A percentile compares a stretch with the other conserved stretches of the same genome.
These are phyloP conservation scores for Populus trichocarpa DNA, from an alignment of 441 rosid genomes.

Conservation along the genomic window DNA sequence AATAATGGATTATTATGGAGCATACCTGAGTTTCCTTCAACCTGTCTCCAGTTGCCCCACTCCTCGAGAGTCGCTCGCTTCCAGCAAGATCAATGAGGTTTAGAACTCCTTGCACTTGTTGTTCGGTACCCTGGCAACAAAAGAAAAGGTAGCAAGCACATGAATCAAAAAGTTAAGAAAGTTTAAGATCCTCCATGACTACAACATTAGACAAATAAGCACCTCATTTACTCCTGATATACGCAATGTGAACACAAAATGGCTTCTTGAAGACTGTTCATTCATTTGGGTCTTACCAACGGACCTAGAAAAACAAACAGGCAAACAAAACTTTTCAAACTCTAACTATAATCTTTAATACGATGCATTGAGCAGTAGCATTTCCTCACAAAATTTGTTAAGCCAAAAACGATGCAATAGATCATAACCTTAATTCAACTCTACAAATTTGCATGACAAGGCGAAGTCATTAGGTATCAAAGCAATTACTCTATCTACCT, in stretches of 20 bases:
- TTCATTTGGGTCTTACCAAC: constrained; percentile 96
- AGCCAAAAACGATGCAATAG: not conserved
- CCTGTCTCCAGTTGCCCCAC: constrained; percentile 93
- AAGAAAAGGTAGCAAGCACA: not conserved
- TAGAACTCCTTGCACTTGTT: constrained; percentile 89
- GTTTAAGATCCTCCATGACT: not conserved
- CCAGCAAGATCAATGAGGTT: constrained; percentile 96
- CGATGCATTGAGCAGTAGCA: not conserved
- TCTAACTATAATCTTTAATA: too few relatives aligned
- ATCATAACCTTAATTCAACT: not conserved
- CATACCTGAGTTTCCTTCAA: constrained; percentile 91
- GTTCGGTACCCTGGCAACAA: constrained; percentile 69
- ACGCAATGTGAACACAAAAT: constrained; percentile 88
- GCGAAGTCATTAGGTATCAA: not conserved
- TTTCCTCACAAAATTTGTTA: not conserved
- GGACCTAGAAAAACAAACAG: constrained; percentile 46
- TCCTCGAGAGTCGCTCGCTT: constrained; percentile 83
- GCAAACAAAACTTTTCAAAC: not conserved
- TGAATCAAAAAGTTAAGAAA: not conserved
- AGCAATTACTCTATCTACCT: constrained; percentile 39
- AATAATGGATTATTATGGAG: not conserved
- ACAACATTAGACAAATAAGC: not conserved
- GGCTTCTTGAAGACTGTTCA: constrained; percentile 96
- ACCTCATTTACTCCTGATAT: constrained; percentile 94
- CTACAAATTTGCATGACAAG: not conserved